Conservation (phyloP, 768 basidiomycete genomes). For the Boletus rubescentipes region DNA sequence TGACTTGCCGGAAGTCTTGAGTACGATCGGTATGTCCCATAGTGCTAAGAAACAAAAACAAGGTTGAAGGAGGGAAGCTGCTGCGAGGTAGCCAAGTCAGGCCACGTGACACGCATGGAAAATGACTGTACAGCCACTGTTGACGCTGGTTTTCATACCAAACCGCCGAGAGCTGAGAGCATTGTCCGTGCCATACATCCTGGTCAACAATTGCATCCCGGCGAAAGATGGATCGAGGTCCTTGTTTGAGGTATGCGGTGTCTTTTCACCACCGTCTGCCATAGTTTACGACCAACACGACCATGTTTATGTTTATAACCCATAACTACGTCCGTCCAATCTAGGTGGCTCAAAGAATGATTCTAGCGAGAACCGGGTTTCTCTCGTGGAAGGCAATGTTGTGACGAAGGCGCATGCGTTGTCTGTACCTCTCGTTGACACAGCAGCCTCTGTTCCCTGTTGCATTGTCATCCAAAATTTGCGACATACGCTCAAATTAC, state of each 20-base stretch:
- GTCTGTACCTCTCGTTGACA: slow-evolving; percentile 54
- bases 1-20: slow-evolving; percentile 52
- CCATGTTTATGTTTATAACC: slow-evolving; percentile 17
- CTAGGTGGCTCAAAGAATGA: slow-evolving; percentile 17
- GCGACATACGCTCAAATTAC: background rate
- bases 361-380: slow-evolving; percentile 11
- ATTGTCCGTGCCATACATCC: slow-evolving; percentile 14
- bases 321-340: background rate
- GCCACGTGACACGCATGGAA: slow-evolving; percentile 26
- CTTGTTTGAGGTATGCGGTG: slow-evolving; percentile 76
- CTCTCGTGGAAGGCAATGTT: slow-evolving; percentile 15
- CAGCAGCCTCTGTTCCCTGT: slow-evolving; percentile 51
- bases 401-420: slow-evolving; percentile 44
- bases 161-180: slow-evolving; percentile 26
- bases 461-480: background rate
- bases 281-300: slow-evolving; percentile 49
- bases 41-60: slow-evolving; percentile 1
- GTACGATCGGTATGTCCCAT: slow-evolving; percentile 68
- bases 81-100: background rate
- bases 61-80: too few species aligned
- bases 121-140: slow-evolving; percentile 1
- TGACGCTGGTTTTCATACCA: background rate
- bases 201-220: slow-evolving; percentile 19
- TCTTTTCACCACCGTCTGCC: slow-evolving; percentile 53
- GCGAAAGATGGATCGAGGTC: slow-evolving; percentile 44